Percentiles rank a stretch among this genome's conserved stretches.
Evolutionary conservation across 2,329 filamentous ascomycete genomes (phyloP).

Genomic region (Trichoderma endophyticum): DNA sequence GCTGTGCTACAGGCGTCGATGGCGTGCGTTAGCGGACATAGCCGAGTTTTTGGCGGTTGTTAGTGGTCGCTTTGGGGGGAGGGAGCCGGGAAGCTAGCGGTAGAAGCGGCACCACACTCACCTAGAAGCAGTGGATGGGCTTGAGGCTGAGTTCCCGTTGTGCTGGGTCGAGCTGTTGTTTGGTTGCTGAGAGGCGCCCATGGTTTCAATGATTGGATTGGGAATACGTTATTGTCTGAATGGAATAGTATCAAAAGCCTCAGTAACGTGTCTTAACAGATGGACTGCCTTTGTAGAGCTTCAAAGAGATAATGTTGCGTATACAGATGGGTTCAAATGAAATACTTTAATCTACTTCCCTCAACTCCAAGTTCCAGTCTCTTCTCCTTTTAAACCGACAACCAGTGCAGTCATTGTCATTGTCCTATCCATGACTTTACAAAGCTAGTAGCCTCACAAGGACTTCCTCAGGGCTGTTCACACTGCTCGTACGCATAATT

Average conservation of each 20-base stretch:
- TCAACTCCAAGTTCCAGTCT: neutral
- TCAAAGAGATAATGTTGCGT: neutral
- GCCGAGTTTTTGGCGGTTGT: neutral
- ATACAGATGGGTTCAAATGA: neutral
- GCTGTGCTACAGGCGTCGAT: constrained; percentile 3
- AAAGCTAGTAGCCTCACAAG: neutral
- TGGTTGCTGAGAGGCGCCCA: neutral
- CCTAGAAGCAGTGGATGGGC: neutral
- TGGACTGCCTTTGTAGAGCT: neutral
- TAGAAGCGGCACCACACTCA: neutral
- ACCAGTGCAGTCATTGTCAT: neutral
- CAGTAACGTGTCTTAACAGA: neutral
- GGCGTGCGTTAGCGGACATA: constrained; percentile 11
- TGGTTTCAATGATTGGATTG: neutral
- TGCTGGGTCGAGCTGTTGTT: neutral
- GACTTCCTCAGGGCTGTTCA: neutral
- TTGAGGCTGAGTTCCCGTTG: constrained; percentile 10
- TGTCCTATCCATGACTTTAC: neutral
- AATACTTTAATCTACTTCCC: neutral
- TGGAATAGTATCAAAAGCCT: neutral
- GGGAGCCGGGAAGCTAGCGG: neutral
- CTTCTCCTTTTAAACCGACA: neutral
- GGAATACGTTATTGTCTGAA: neutral
- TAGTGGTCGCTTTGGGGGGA: neutral
- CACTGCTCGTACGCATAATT: neutral